Percentiles rank a stretch among this genome's conserved stretches.
Conservation (phyloP, 768 basidiomycete genomes). For the Mycena albidolilacea region DNA sequence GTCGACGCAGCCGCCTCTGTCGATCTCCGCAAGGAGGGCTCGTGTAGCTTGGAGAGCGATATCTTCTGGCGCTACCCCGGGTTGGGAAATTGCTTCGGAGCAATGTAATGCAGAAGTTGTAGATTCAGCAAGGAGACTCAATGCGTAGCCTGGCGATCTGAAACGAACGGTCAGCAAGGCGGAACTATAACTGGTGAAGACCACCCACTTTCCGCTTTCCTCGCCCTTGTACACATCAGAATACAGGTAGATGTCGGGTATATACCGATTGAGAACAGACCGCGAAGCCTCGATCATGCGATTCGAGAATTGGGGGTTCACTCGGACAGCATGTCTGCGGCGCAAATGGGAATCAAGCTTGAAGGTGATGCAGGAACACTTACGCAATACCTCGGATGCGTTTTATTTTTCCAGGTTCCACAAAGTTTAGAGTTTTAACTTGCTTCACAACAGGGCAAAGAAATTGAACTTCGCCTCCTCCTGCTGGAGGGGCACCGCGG, state of each 20-base stretch:
- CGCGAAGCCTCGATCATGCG: slow-evolving; percentile 97
- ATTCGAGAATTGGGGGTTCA: slow-evolving; percentile 97
- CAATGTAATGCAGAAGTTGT: slow-evolving; percentile 92
- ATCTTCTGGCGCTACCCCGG: slow-evolving; percentile 93
- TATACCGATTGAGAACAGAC: slow-evolving; percentile 94
- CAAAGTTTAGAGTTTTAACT: slow-evolving; percentile 93
- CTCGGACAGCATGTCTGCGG: slow-evolving; percentile 92
- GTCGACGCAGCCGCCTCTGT: slow-evolving; percentile 91
- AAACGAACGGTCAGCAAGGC: slow-evolving; percentile 5
- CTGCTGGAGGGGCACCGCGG: slow-evolving; percentile 91
- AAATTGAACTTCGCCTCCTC: slow-evolving; percentile 95
- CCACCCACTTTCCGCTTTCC: slow-evolving; percentile 93
- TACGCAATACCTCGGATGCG: slow-evolving; percentile 97
- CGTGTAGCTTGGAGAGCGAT: slow-evolving; percentile 88
- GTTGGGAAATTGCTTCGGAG: slow-evolving; percentile 87
- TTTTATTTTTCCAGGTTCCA: slow-evolving; percentile 92
- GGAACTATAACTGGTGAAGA: neutral
- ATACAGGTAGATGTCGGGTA: slow-evolving; percentile 98
- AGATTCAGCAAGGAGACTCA: slow-evolving; percentile 92
- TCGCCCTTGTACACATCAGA: slow-evolving; percentile 99
- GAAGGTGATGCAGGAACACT: slow-evolving; percentile 50
- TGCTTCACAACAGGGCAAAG: slow-evolving; percentile 94
- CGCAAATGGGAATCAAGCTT: slow-evolving; percentile 21
- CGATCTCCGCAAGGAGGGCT: slow-evolving; percentile 83
- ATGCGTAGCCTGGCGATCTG: slow-evolving; percentile 96